Evolutionary conservation across 2,329 filamentous ascomycete species (phyloP), one percentile per base, ranked within the genome.

Genomic region (Fusarium sp.): DNA sequence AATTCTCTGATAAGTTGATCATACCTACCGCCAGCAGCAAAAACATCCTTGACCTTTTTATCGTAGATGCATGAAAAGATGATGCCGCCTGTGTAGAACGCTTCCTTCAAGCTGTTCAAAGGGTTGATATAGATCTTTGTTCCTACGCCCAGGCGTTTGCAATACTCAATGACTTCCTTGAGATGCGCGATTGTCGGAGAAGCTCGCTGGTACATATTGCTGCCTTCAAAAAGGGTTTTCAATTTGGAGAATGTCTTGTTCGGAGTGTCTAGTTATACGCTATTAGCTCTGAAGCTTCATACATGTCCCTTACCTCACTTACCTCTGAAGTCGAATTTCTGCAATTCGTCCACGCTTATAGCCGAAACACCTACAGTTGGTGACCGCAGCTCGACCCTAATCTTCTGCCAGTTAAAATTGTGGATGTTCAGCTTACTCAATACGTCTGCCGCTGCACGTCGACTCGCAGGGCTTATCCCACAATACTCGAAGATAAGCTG

Each of bases 31-130:
- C 97, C 96, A 38, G 95, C 96, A 11, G 96, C 96, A 79, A 98
- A 94, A 0, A 98, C 94, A 75, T 96, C 93, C 76, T 90, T 91
- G 70, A 92, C 89, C 80, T 94, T 97, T 70, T 90, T 91, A 80
- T 98, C 96, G 73, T 95, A 94, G 5, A 98, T 84, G 78, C 95
- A 98, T 70, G 97, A 94, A 80, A 99, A 98, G 48, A 98, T 86
- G 35, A 98, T 87, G 13, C 95, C 95, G 2, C 93, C 93, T 24
- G 90, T 86, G 81, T 96, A 99, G 80, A 98, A 98, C 64, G 92
- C 93, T 79, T 98, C 95, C 79, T 97, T 97, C 78, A 97, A 90
- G 81, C 94, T 97, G 79, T 92, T 93, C 12, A 99, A 86, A 1
- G 96, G 95, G 73, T 91, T 94, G 75, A 98, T 87, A 78, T 95